Percentiles rank a stretch among this genome's conserved stretches.
Conservation (phyloP, 108 stramenopile species). For the Skeletonema potamos region DNA sequence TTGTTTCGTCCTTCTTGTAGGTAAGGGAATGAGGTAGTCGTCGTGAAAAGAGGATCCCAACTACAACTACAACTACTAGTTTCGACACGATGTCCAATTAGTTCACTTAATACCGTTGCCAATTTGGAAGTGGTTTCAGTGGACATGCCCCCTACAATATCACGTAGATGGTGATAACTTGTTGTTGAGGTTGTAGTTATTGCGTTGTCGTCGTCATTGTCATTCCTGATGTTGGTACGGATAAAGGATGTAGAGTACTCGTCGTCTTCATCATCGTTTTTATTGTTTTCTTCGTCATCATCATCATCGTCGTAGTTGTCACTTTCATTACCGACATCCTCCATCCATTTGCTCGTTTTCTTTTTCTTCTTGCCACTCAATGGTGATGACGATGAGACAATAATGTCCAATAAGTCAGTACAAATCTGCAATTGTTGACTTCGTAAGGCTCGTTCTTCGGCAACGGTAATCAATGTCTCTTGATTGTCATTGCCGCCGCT, state of each 20-base stretch:
- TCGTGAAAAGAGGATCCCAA: too few relatives aligned
- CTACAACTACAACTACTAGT: too few relatives aligned
- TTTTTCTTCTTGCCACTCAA: background rate
- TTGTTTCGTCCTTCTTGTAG: background rate
- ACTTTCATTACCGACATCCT: background rate
- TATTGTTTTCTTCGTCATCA: background rate
- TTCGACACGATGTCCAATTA: slow-evolving; percentile 58
- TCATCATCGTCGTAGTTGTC: background rate
- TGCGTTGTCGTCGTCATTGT: background rate
- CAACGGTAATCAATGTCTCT: background rate
- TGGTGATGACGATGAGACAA: background rate
- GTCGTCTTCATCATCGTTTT: background rate
- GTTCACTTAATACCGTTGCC: slow-evolving; percentile 19
- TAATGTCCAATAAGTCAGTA: slow-evolving; percentile 17
- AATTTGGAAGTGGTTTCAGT: slow-evolving; percentile 28
- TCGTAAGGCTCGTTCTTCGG: slow-evolving; percentile 6
- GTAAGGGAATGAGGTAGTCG: background rate
- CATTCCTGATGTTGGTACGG: slow-evolving; percentile 29
- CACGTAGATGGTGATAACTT: slow-evolving; percentile 31
- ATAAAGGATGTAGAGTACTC: slow-evolving; percentile 19
- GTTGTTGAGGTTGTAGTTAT: background rate
- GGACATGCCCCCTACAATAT: slow-evolving; percentile 30
- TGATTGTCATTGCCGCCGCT: background rate
- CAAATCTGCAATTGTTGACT: slow-evolving; percentile 14
- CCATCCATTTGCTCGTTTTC: background rate